Evolutionary conservation across 106 monocot genomes (phyloP).

Genomic region (Dioscorea dumetorum): DNA sequence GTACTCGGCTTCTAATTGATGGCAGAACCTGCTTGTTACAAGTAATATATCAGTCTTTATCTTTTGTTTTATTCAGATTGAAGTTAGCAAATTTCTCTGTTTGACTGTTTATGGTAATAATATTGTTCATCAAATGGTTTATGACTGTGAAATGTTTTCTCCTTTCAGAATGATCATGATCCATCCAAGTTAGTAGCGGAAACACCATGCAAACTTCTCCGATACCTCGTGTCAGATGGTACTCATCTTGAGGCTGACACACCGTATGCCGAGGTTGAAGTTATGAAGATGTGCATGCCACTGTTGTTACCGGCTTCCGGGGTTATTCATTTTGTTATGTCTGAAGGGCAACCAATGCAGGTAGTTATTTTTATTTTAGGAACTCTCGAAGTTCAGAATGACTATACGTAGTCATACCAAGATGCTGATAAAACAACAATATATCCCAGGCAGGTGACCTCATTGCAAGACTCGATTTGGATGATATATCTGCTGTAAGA

Average conservation of each 20-base stretch:
- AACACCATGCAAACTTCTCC: constrained; percentile 96
- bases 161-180: constrained; percentile 92
- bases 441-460: constrained; percentile 73
- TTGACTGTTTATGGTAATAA: too few relatives aligned
- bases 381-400: neutral
- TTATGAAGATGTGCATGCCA: constrained; percentile 99
- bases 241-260: constrained; percentile 79
- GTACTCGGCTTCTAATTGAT: constrained; percentile 97
- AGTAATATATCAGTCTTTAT: constrained; percentile 28
- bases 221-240: constrained; percentile 86
- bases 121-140: too few relatives aligned
- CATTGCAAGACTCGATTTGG: constrained; percentile 88
- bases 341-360: constrained; percentile 97
- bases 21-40: constrained; percentile 98
- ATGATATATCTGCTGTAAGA: constrained; percentile 89
- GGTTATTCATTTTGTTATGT: constrained; percentile 78
- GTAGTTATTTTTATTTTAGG: constrained; percentile 19
- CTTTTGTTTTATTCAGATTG: neutral
- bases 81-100: too few relatives aligned
- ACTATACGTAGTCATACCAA: neutral
- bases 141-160: neutral
- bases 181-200: constrained; percentile 96
- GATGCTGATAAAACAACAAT: neutral
- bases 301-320: constrained; percentile 94
- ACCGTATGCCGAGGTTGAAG: constrained; percentile 97